Conservation (phyloP, 2,329 filamentous ascomycete species). For the Pyrenophora tritici-repentis region DNA sequence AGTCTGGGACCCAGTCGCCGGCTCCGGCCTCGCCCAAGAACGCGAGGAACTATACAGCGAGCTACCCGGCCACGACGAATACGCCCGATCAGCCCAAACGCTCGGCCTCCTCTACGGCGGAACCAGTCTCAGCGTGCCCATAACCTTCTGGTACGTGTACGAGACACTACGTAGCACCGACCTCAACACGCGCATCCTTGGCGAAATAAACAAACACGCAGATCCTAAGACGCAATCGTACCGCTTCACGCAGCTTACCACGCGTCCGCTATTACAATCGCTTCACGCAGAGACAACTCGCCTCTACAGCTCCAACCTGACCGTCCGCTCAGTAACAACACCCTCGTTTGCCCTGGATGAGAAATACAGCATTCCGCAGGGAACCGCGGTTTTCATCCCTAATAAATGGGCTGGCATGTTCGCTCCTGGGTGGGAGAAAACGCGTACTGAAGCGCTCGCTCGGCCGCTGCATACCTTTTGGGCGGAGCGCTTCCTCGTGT, state of each 20-base stretch:
- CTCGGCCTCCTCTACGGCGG: constrained; percentile 22
- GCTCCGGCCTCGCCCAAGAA: constrained; percentile 20
- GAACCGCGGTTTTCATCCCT: constrained; percentile 16
- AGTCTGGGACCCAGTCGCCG: constrained; percentile 18
- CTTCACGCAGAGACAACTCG: constrained; percentile 21
- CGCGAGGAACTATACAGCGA: constrained; percentile 19
- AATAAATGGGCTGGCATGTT: constrained; percentile 14
- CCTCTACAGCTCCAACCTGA: constrained; percentile 13
- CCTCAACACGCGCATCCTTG: neutral
- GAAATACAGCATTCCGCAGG: constrained; percentile 14
- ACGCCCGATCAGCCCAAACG: constrained; percentile 19
- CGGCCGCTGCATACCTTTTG: constrained; percentile 18
- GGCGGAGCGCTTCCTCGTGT: constrained; percentile 18
- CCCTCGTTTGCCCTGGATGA: constrained; percentile 16
- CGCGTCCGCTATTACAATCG: constrained; percentile 20
- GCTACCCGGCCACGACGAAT: constrained; percentile 15
- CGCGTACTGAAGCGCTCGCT: neutral
- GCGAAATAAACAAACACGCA: constrained; percentile 1
- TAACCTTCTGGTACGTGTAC: constrained; percentile 26
- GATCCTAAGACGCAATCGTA: neutral
- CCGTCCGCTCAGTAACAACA: constrained; percentile 8
- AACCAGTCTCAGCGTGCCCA: constrained; percentile 18
- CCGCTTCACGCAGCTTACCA: constrained; percentile 18
- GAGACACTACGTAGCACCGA: constrained; percentile 11
- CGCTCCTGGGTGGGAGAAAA: constrained; percentile 3